Percentiles rank a stretch among this genome's conserved stretches.
Evolutionary conservation across 140 eudicot species (phyloP).

Genomic region (Artemisia princeps): DNA sequence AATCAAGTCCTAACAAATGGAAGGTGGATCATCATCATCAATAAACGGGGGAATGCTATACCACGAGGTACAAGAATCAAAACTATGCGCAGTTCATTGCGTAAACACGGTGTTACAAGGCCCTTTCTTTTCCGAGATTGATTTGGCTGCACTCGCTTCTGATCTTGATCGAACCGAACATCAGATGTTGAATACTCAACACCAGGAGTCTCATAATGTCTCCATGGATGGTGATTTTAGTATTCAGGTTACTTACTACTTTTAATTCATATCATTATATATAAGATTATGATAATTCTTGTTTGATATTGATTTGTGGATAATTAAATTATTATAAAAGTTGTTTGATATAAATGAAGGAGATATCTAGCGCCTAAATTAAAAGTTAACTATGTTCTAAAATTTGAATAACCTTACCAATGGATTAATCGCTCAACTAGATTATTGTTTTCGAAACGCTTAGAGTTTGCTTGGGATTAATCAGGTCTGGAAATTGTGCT

Average conservation of each 20-base stretch:
- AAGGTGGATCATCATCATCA: slow-evolving; percentile 28
- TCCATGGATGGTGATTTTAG: slow-evolving; percentile 93
- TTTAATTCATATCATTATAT: background rate
- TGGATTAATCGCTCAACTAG: too few species aligned
- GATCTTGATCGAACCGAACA: slow-evolving; percentile 87
- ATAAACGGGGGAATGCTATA: slow-evolving; percentile 94
- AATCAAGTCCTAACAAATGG: slow-evolving; percentile 18
- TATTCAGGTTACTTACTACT: slow-evolving; percentile 53
- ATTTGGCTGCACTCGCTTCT: slow-evolving; percentile 93
- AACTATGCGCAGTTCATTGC: slow-evolving; percentile 95
- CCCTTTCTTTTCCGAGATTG: slow-evolving; percentile 93
- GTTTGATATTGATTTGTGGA: too few species aligned
- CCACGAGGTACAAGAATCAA: slow-evolving; percentile 97
- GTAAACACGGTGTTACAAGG: slow-evolving; percentile 95
- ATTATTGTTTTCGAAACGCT: too few species aligned
- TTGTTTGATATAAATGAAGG: too few species aligned
- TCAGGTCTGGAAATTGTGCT: too few species aligned
- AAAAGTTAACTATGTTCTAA: too few species aligned
- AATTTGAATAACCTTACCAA: too few species aligned
- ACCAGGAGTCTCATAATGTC: slow-evolving; percentile 64
- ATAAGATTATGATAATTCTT: too few species aligned
- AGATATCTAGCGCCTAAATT: too few species aligned
- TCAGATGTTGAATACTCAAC: slow-evolving; percentile 58
- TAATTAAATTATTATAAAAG: too few species aligned
- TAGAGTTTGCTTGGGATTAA: too few species aligned